These are phyloP conservation scores for Drosera spatulata DNA, from an alignment of 179 eudicot species.

Conservation along the genomic window DNA sequence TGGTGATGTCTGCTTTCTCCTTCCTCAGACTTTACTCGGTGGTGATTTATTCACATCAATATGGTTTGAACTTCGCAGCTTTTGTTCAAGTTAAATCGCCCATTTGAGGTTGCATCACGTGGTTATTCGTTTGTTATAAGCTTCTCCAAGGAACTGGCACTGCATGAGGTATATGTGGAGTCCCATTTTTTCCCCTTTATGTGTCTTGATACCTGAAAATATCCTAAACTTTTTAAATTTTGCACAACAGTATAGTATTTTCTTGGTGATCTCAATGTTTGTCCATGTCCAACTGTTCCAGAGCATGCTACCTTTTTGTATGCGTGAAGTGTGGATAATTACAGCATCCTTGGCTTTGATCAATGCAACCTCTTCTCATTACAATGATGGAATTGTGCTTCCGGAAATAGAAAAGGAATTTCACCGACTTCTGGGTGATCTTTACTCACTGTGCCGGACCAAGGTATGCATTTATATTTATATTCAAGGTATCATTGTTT, in stretches of 20 bases:
- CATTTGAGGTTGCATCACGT: slow-evolving; percentile 91
- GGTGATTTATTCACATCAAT: slow-evolving; percentile 10
- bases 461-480: slow-evolving; percentile 34
- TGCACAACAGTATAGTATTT: background rate
- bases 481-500: background rate
- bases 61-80: slow-evolving; percentile 46
- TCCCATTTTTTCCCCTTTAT: background rate
- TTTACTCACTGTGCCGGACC: slow-evolving; percentile 72
- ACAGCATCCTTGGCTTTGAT: slow-evolving; percentile 83
- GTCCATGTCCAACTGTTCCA: slow-evolving; percentile 11
- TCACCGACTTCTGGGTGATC: slow-evolving; percentile 86
- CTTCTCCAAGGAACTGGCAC: slow-evolving; percentile 72
- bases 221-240: background rate
- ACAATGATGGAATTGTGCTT: slow-evolving; percentile 53
- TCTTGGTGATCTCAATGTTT: background rate
- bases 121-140: slow-evolving; percentile 82
- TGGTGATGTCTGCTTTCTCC: background rate
- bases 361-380: slow-evolving; percentile 53
- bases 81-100: slow-evolving; percentile 77
- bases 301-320: slow-evolving; percentile 80
- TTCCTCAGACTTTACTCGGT: background rate
- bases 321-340: slow-evolving; percentile 97
- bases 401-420: slow-evolving; percentile 86
- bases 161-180: slow-evolving; percentile 57
- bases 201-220: background rate